Conservation (phyloP, 345 rosid genomes). For the Camelina laxa region DNA sequence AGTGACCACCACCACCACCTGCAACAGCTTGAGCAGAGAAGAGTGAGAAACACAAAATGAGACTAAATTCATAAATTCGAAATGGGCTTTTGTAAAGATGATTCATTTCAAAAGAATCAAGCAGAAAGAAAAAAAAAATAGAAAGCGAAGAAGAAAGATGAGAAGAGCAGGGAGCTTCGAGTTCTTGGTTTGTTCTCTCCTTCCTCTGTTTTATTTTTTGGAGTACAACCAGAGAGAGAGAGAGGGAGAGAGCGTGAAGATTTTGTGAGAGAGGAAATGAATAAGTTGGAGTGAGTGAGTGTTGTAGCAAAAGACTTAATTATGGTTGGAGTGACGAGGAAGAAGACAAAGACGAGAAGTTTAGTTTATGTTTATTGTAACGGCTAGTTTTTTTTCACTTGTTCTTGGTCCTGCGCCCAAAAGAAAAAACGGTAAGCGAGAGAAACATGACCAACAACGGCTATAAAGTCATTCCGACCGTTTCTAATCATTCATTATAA, state of each 20-base stretch:
- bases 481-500: slow-evolving; percentile 27
- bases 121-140: neutral
- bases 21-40: slow-evolving; percentile 50
- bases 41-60: slow-evolving; percentile 43
- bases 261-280: slow-evolving; percentile 30
- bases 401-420: slow-evolving; percentile 26
- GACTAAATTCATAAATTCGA: slow-evolving; percentile 25
- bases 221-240: slow-evolving; percentile 10
- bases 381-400: slow-evolving; percentile 43
- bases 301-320: slow-evolving; percentile 41
- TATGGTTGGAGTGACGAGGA: slow-evolving; percentile 38
- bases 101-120: slow-evolving; percentile 36
- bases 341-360: slow-evolving; percentile 39
- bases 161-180: slow-evolving; percentile 34
- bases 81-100: slow-evolving; percentile 31
- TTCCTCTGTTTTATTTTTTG: slow-evolving; percentile 15
- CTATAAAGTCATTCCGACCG: slow-evolving; percentile 44
- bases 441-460: slow-evolving; percentile 50
- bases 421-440: slow-evolving; percentile 44
- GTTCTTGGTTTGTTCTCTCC: slow-evolving; percentile 29
- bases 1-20: slow-evolving; percentile 52
- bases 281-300: slow-evolving; percentile 19
- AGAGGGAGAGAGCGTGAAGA: slow-evolving; percentile 20
- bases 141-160: slow-evolving; percentile 37
- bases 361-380: slow-evolving; percentile 39